Evolutionary conservation across 441 rosid species (phyloP).

Genomic region (California macrophylla): DNA sequence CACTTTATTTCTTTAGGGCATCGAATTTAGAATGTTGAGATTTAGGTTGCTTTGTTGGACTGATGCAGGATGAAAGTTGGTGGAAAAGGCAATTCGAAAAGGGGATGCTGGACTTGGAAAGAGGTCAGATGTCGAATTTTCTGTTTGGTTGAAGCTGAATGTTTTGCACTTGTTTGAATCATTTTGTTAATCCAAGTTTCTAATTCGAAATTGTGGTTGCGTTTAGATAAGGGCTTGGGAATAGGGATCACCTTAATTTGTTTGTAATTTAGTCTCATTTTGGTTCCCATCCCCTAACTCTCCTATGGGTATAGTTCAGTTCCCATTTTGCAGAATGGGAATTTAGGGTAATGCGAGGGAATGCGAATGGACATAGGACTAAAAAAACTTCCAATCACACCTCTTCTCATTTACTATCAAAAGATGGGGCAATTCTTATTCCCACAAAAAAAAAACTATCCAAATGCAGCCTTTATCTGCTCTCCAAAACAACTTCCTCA

Average conservation of each 20-base stretch:
- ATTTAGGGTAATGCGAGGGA: background rate
- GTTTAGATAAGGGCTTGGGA: background rate
- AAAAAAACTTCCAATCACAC: background rate
- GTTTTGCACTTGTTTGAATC: background rate
- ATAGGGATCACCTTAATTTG: background rate
- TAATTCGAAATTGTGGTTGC: background rate
- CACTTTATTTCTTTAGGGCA: background rate
- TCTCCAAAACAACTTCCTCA: background rate
- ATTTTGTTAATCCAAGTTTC: background rate
- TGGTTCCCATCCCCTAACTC: background rate
- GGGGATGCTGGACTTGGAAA: conserved; percentile 18
- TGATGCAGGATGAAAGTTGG: conserved; percentile 17
- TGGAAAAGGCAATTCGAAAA: conserved; percentile 11
- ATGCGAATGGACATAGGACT: background rate
- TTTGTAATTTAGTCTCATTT: background rate
- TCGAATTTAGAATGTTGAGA: background rate
- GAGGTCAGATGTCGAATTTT: conserved; percentile 13
- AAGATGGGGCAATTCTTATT: background rate
- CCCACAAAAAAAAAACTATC: background rate
- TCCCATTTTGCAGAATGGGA: background rate
- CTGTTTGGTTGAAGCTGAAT: background rate
- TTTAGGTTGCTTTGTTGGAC: conserved; percentile 8
- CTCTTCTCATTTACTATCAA: background rate
- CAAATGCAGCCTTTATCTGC: background rate
- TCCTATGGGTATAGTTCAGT: background rate